Base-by-base conservation (phyloP, 2,329 filamentous ascomycete genomes). In the Microthyrium microscopicum region DNA sequence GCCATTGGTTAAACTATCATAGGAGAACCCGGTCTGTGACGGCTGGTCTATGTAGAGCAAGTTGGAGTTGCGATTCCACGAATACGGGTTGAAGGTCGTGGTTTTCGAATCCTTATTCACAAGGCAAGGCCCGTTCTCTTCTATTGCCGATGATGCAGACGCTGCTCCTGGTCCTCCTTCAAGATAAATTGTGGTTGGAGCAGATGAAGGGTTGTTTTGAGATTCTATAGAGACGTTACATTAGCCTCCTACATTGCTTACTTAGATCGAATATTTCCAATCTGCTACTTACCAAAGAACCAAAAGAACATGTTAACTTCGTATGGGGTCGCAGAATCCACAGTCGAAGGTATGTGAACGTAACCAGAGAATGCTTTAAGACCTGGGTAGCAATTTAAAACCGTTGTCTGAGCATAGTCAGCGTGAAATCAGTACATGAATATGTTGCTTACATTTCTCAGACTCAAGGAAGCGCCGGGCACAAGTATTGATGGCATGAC, bases 251-350 rank as follows among this genome's bases (percentile, higher is more conserved):
- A n/a, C n/a, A n/a, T n/a, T n/a, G n/a, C n/a, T n/a, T n/a, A n/a
- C n/a, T n/a, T n/a, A n/a, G n/a, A n/a, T n/a, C n/a, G n/a, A n/a
- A n/a, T n/a, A n/a, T n/a, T n/a, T n/a, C n/a, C n/a, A n/a, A n/a
- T n/a, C n/a, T n/a, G n/a, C n/a, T n/a, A n/a, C n/a, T n/a, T n/a
- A 40, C 73, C 68, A 42, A 76, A 74, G 45, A 73, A 75, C 66
- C 68, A 71, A 47, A 75, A 76, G 47, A 72, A 75, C 17, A 64
- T 71, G 42, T 69, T 68, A 37, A 69, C 66, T 5, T 62, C 54
- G 38, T 67, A 68, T 7, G 60, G 52, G 11, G 50, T 45, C 6
- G 47, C 48, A 2, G 50, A 39, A 22, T 55, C 53, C 4, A 58
- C 52, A 20, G 55, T 56, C 3, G 61, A 58, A 2, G 66, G 66